Percentiles rank a stretch among this genome's conserved stretches.
These are phyloP conservation scores for Carex arenaria DNA, from an alignment of 202 grass and related monocot species.

Conservation along the genomic window DNA sequence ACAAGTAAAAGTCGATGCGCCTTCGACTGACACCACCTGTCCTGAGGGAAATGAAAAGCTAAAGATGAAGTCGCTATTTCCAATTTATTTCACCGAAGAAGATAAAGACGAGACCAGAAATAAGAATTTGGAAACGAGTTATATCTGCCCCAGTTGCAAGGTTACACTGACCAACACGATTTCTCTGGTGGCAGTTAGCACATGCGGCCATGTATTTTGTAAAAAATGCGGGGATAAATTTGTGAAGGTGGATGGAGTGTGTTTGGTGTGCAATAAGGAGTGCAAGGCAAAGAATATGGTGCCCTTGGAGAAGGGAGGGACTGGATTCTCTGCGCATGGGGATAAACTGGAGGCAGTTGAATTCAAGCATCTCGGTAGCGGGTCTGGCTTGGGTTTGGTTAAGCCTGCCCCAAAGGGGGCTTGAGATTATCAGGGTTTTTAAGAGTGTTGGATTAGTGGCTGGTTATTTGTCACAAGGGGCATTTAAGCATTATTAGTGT, in stretches of 20 bases:
- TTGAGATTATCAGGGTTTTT: neutral
- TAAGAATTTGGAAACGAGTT: slow-evolving; percentile 60
- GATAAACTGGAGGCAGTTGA: slow-evolving; percentile 71
- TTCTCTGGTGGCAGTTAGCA: slow-evolving; percentile 58
- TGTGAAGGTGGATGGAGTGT: slow-evolving; percentile 62
- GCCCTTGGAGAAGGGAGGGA: slow-evolving; percentile 87
- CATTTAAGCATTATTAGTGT: neutral
- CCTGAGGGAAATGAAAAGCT: slow-evolving; percentile 93
- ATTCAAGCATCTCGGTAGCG: slow-evolving; percentile 92
- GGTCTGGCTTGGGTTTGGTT: slow-evolving; percentile 80
- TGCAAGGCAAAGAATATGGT: slow-evolving; percentile 89
- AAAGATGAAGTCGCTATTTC: slow-evolving; percentile 76
- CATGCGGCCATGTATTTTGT: slow-evolving; percentile 93
- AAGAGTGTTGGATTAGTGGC: neutral
- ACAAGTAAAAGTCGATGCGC: slow-evolving; percentile 44
- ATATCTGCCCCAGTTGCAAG: slow-evolving; percentile 95
- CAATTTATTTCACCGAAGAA: slow-evolving; percentile 78
- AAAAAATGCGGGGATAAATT: slow-evolving; percentile 97
- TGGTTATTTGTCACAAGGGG: neutral
- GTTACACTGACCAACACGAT: slow-evolving; percentile 86
- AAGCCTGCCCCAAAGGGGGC: slow-evolving; percentile 50
- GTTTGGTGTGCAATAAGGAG: slow-evolving; percentile 64
- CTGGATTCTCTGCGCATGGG: slow-evolving; percentile 72
- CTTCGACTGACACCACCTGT: slow-evolving; percentile 66
- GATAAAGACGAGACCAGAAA: slow-evolving; percentile 38